These are phyloP conservation scores for Zymoseptoria crescenta DNA, from an alignment of 2,329 filamentous ascomycete genomes.

Conservation along the genomic window DNA sequence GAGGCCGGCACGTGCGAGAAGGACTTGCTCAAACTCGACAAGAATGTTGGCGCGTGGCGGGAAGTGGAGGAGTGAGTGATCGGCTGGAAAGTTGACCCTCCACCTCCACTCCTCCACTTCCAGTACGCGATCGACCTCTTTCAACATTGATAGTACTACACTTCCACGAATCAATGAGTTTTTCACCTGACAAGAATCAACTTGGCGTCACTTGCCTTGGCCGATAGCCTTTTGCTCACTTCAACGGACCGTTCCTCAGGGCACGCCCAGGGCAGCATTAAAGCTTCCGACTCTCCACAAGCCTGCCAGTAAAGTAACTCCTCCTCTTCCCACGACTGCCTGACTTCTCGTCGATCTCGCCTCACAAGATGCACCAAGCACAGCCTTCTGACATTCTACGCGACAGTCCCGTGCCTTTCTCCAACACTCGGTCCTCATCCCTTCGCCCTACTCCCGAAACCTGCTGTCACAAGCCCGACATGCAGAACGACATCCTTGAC, in stretches of 20 bases:
- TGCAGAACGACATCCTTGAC: slow-evolving; percentile 57
- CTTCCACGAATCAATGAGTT: not conserved
- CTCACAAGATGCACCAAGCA: slow-evolving; percentile 22
- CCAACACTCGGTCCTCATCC: slow-evolving; percentile 13
- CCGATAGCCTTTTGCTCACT: not conserved
- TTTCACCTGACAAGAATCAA: not conserved
- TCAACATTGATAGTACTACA: not conserved
- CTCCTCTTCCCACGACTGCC: not conserved
- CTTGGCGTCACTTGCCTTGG: not conserved
- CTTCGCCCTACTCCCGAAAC: slow-evolving; percentile 6
- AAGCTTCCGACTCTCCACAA: not conserved
- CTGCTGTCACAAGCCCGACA: slow-evolving; percentile 20
- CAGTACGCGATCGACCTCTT: not conserved
- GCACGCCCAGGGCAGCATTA: not conserved
- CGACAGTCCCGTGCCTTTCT: slow-evolving; percentile 6
- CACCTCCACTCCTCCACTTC: not conserved
- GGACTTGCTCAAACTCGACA: not conserved
- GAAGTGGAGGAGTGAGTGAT: not conserved
- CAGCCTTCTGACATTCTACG: slow-evolving; percentile 15
- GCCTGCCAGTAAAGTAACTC: slow-evolving; percentile 4
- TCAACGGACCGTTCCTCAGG: not conserved
- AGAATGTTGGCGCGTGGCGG: not conserved
- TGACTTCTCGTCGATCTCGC: not conserved
- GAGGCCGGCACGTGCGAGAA: not conserved
- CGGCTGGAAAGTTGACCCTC: not conserved